Conservation (phyloP, 2,329 filamentous ascomycete genomes). For the Penicillium concentricum region DNA sequence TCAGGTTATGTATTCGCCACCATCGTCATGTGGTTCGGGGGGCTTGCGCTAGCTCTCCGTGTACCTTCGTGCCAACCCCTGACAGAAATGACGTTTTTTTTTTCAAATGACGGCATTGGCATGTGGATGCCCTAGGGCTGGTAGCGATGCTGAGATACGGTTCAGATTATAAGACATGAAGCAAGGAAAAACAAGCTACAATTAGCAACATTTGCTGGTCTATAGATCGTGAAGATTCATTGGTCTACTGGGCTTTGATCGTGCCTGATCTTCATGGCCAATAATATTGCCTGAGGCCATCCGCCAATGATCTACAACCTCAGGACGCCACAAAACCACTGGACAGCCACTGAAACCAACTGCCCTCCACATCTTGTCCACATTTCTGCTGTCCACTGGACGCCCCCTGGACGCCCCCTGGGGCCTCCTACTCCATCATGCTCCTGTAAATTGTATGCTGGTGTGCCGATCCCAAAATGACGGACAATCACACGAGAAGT, state of each 20-base stretch:
- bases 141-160: not conserved
- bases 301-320: not conserved
- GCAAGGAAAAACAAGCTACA: not conserved
- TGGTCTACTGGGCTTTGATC: not conserved
- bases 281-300: conserved; percentile 1
- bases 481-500: not conserved
- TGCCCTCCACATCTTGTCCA: not conserved
- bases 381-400: not conserved
- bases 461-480: not conserved
- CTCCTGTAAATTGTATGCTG: not conserved
- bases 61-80: not conserved
- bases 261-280: not conserved
- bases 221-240: not conserved
- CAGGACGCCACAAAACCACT: not conserved
- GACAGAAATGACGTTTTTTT: not conserved
- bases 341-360: conserved; percentile 1
- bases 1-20: conserved; percentile 1
- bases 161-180: not conserved
- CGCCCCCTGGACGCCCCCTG: not conserved
- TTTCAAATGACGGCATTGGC: not conserved
- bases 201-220: not conserved
- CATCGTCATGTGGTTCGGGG: not conserved
- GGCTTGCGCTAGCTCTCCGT: not conserved
- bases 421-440: not conserved
- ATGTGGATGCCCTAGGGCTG: not conserved